Evolutionary conservation across 1,284 basidiomycete genomes (phyloP).

Genomic region (Apiotrichum montevideense): DNA sequence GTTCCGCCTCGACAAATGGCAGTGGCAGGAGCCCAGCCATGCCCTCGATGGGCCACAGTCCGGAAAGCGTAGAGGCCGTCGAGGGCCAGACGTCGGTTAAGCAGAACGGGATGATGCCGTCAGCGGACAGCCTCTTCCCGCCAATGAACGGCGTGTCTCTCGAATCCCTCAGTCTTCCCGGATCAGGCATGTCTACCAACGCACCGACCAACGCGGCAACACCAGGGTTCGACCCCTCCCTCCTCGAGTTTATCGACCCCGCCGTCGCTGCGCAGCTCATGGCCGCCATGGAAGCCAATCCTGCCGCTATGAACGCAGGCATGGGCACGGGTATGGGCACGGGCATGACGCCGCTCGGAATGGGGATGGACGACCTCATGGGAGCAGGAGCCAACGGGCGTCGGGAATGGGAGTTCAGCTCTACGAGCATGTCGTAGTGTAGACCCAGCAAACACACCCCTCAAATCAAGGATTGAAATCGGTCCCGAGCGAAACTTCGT

Average conservation of each 20-base stretch:
- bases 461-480: too few species aligned
- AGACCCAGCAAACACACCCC: too few species aligned
- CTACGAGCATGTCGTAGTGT: too few species aligned
- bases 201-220: background rate
- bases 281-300: background rate
- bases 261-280: background rate
- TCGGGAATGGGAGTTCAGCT: too few species aligned
- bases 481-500: too few species aligned
- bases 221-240: constrained; percentile 1
- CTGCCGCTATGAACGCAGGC: background rate
- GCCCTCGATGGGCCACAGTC: constrained; percentile 10
- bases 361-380: too few species aligned
- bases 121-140: background rate
- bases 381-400: too few species aligned
- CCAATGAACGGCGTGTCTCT: background rate
- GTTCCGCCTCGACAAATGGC: background rate
- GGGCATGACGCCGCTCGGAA: too few species aligned
- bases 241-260: constrained; percentile 8
- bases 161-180: too few species aligned
- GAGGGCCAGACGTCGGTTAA: constrained; percentile 2
- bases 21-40: background rate
- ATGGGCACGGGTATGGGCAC: too few species aligned
- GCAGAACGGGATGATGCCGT: background rate
- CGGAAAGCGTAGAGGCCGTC: constrained; percentile 10
- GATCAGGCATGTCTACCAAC: background rate